Evolutionary conservation across 257 asterid species (phyloP).

Genomic region (Lycium barbarum): DNA sequence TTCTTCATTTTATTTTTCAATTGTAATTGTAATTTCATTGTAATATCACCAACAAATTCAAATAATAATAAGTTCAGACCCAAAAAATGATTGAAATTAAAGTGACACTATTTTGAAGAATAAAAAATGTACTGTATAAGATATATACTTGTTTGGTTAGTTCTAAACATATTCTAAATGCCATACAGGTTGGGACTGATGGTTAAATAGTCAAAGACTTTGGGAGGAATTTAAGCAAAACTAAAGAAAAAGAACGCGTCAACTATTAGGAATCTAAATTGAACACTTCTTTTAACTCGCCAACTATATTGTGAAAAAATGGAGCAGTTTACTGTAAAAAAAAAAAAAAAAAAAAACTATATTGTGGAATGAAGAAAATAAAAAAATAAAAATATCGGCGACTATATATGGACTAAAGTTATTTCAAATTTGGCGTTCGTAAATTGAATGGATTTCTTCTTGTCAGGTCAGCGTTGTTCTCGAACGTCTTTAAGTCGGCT

Average conservation of each 20-base stretch:
- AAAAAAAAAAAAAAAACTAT: not conserved
- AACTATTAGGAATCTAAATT: not conserved
- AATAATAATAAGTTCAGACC: no score
- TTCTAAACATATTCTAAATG: conserved; percentile 10
- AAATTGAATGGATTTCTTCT: not conserved
- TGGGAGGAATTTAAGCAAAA: not conserved
- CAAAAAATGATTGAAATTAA: not conserved
- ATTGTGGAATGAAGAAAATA: not conserved
- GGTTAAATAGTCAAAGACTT: not conserved
- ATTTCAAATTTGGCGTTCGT: conserved; percentile 22
- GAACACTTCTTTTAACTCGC: not conserved
- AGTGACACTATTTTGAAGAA: not conserved
- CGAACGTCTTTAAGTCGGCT: not conserved
- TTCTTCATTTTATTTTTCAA: no score
- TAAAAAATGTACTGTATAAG: no score
- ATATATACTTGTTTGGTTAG: not conserved
- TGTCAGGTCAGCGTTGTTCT: conserved; percentile 14
- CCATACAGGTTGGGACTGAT: not conserved
- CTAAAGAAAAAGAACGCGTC: not conserved
- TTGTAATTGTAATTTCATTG: no score
- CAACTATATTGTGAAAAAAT: not conserved
- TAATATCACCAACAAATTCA: no score
- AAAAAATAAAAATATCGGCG: not conserved
- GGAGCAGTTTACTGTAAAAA: no score
- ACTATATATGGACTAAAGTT: not conserved